phyloP scores from a whole-genome alignment of 2,329 filamentous ascomycete genomes.

The Arthrobotrys pseudoclavata region DNA sequence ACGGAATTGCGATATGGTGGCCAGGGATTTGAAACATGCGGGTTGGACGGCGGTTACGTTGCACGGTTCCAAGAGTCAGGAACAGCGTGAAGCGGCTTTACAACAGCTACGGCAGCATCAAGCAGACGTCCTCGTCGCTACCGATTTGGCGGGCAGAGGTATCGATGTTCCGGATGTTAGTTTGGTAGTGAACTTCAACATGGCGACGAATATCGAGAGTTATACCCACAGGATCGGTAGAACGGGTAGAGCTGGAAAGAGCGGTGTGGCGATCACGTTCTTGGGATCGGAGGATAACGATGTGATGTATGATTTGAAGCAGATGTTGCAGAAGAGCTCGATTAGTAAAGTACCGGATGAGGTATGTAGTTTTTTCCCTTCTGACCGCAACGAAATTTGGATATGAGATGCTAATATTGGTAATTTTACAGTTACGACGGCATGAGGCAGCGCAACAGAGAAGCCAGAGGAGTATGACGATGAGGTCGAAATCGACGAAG shows the following conservation, averaged over 20 bases:
- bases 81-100: constrained; percentile 94
- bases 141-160: constrained; percentile 94
- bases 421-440: constrained; percentile 69
- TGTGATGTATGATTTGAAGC: constrained; percentile 92
- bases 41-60: constrained; percentile 90
- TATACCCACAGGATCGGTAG: constrained; percentile 98
- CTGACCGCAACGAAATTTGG: background rate
- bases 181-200: constrained; percentile 98
- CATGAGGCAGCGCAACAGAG: constrained; percentile 94
- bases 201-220: constrained; percentile 90
- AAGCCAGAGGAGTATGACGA: constrained; percentile 68
- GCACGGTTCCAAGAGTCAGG: constrained; percentile 96
- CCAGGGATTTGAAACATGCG: constrained; percentile 92
- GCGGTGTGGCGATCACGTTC: constrained; percentile 95
- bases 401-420: constrained; percentile 33
- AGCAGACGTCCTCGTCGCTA: constrained; percentile 91
- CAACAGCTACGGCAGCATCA: constrained; percentile 83
- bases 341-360: constrained; percentile 91
- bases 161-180: constrained; percentile 96
- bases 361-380: constrained; percentile 54
- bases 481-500: constrained; percentile 48
- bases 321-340: constrained; percentile 92
- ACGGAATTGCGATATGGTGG: constrained; percentile 95
- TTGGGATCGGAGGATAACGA: constrained; percentile 90
- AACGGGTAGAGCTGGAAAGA: constrained; percentile 97